Base-by-base conservation (phyloP, 2,329 filamentous ascomycete species). In the Bipolaris sorokiniana region DNA sequence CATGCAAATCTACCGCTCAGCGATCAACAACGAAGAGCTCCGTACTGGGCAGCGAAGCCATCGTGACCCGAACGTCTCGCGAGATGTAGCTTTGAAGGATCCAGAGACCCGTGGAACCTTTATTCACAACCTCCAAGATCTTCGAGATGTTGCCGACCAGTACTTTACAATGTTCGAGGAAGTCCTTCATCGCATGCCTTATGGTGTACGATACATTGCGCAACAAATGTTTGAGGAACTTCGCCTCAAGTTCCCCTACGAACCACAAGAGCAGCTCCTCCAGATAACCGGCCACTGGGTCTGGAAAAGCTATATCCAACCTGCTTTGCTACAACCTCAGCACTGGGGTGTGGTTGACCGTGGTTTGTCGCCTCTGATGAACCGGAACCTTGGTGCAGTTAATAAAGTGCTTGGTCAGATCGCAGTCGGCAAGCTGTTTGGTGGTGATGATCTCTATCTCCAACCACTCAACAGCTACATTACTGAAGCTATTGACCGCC, bases 1-100 rank as follows among this genome's bases (percentile, higher is more conserved):
- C 0, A 89, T 98, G 82, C 94, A 98, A 68, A 99, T 99, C 55
- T 98, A 99, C 78, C 87, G 91, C 40, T 95, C 92, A 5, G 89
- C 92, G 13, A 96, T 99, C 79, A 98, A 96, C 79, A 97, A 99
- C 68, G 94, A 98, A 76, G 95, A 99, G 78, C 86, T 99, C 22
- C 88, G 92, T 16, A 99, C 95, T 0, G 95, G 95, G 4, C 87
- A 88, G 63, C 87, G 91, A 18, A 97, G 93, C 74, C 86, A 85
- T 48, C 86, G 95, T 61, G 90, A 88, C 33, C 86, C 91, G 13
- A 92, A 97, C 65, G 89, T 99, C 33, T 90, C 92, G 0, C 87
- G 93, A 61, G 95, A 99, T 74, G 84, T 96, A 66, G 95, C 95
- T n/a, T 97, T 99, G 74, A 89, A 93, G 66, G 95, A 99, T 70